phyloP scores from a whole-genome alignment of 768 basidiomycete genomes.

The Tubosaeta sp. region DNA sequence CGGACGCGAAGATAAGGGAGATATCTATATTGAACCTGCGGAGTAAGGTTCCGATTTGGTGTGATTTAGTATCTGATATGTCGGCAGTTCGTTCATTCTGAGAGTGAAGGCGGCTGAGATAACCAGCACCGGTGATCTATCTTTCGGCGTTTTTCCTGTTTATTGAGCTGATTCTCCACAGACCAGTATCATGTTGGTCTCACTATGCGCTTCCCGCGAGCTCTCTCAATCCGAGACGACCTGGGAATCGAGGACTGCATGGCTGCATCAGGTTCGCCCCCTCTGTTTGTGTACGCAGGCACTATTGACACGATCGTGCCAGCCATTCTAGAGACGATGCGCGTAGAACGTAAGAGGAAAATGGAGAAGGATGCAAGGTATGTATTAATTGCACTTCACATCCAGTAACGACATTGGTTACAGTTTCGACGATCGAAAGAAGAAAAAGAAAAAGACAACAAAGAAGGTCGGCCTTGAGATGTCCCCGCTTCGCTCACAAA shows the following conservation, averaged over 20 bases:
- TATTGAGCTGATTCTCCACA: conserved; percentile 20
- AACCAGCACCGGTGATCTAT: conserved; percentile 56
- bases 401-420: neutral
- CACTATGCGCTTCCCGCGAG: conserved; percentile 95
- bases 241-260: conserved; percentile 68
- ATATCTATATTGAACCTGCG: conserved; percentile 85
- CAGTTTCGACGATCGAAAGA: conserved; percentile 33
- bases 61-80: neutral
- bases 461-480: conserved; percentile 23
- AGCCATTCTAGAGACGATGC: conserved; percentile 60
- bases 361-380: conserved; percentile 60
- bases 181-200: conserved; percentile 82
- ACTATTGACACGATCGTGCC: neutral
- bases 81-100: conserved; percentile 80
- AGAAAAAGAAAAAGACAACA: conserved; percentile 21
- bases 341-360: conserved; percentile 68
- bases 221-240: conserved; percentile 75
- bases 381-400: conserved; percentile 17
- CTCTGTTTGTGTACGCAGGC: neutral
- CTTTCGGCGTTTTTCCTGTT: neutral
- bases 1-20: conserved; percentile 75
- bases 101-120: conserved; percentile 95
- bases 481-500: neutral
- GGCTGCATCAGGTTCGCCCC: conserved; percentile 55
- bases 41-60: conserved; percentile 49